phyloP scores from a whole-genome alignment of 768 basidiomycete genomes.

The Pleurotus eryngii region DNA sequence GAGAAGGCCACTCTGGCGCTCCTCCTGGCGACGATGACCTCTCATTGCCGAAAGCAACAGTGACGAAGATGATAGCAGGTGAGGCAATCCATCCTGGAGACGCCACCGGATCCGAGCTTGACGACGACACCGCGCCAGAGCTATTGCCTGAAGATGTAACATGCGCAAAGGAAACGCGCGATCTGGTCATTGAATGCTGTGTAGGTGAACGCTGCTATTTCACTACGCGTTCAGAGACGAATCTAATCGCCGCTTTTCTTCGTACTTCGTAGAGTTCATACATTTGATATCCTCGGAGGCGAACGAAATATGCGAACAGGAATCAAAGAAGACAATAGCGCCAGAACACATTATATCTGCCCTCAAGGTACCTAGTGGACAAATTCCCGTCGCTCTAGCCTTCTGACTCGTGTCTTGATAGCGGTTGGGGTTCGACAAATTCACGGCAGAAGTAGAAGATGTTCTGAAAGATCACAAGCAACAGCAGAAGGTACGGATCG shows the following conservation, averaged over 20 bases:
- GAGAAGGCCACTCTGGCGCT: constrained; percentile 69
- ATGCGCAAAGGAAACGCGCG: constrained; percentile 95
- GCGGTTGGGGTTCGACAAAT: constrained; percentile 91
- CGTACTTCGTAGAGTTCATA: constrained; percentile 78
- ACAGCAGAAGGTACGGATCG: constrained; percentile 73
- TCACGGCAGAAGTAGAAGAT: constrained; percentile 86
- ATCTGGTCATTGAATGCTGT: constrained; percentile 97
- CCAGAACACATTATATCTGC: constrained; percentile 96
- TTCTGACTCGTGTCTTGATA: constrained; percentile 26
- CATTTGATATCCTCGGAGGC: constrained; percentile 96
- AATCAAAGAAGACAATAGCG: constrained; percentile 97
- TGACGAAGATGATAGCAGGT: constrained; percentile 96
- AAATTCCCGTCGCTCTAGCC: background rate
- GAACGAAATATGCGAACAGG: constrained; percentile 96
- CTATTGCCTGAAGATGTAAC: constrained; percentile 82
- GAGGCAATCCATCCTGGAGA: constrained; percentile 16
- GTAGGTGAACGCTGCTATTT: constrained; percentile 73
- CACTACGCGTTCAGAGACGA: background rate
- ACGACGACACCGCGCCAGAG: constrained; percentile 48
- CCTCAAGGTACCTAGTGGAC: constrained; percentile 59
- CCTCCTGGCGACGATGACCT: constrained; percentile 86
- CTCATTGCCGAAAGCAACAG: constrained; percentile 94
- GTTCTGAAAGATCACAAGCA: constrained; percentile 96
- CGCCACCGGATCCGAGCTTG: background rate
- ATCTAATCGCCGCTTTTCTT: constrained; percentile 5